Conservation (phyloP, 106 monocot genomes). For the Allium sativum region DNA sequence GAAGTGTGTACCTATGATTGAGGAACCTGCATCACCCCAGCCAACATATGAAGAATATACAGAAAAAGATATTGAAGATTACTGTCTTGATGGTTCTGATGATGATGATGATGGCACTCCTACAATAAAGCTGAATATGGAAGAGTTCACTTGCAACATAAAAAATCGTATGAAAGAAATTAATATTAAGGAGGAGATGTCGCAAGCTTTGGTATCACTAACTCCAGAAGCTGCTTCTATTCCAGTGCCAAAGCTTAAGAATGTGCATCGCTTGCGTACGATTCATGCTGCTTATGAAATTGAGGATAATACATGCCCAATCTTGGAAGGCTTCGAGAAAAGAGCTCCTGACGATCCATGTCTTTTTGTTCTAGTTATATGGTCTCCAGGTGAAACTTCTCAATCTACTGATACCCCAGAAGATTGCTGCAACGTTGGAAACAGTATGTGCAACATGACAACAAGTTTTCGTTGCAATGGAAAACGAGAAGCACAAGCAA, state of each 20-base stretch:
- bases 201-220: conserved; percentile 41
- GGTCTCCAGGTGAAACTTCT: conserved; percentile 59
- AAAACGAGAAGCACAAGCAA: conserved; percentile 29
- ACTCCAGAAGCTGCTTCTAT: conserved; percentile 32
- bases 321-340: too few relatives aligned
- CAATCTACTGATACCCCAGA: conserved; percentile 40
- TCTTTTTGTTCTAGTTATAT: too few relatives aligned
- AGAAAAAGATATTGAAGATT: conserved; percentile 12
- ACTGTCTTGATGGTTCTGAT: conserved; percentile 10
- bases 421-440: conserved; percentile 25
- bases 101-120: conserved; percentile 61
- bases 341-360: too few relatives aligned
- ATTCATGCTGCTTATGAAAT: conserved; percentile 57
- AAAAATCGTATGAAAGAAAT: conserved; percentile 32
- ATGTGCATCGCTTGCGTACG: conserved; percentile 40
- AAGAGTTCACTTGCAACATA: conserved; percentile 42
- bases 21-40: conserved; percentile 44
- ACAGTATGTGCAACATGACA: conserved; percentile 26
- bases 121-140: conserved; percentile 37
- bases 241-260: conserved; percentile 44
- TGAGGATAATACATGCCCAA: too few relatives aligned
- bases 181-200: conserved; percentile 27
- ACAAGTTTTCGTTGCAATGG: conserved; percentile 48
- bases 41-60: conserved; percentile 17
- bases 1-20: conserved; percentile 43